A percentile compares a stretch with the other conserved stretches of the same genome.
phyloP scores from a whole-genome alignment of 2,329 filamentous ascomycete genomes.

The Paecilomyces sp. region DNA sequence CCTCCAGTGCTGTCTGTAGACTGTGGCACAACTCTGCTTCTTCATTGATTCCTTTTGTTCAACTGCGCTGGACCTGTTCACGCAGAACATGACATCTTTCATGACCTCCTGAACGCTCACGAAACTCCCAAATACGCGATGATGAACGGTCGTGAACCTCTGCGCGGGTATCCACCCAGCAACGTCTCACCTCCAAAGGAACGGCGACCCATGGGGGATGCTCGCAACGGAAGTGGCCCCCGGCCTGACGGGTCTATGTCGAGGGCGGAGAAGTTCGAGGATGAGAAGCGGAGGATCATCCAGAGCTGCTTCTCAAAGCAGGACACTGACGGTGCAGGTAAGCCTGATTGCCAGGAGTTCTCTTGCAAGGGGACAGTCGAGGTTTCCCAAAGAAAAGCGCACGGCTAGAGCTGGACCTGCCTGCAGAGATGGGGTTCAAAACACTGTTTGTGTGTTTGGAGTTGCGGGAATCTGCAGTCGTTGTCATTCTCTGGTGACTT shows the following conservation, averaged over 20 bases:
- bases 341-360: constrained; percentile 28
- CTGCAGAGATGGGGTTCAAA: not conserved
- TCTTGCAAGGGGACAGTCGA: not conserved
- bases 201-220: constrained; percentile 24
- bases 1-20: not conserved
- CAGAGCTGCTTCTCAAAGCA: constrained; percentile 91
- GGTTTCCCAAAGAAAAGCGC: not conserved
- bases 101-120: constrained; percentile 17
- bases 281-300: constrained; percentile 91
- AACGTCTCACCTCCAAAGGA: constrained; percentile 22
- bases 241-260: constrained; percentile 26
- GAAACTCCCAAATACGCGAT: constrained; percentile 14
- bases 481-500: not conserved
- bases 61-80: constrained; percentile 7
- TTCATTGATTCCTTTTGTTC: constrained; percentile 5
- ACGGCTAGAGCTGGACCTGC: not conserved
- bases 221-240: constrained; percentile 22
- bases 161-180: constrained; percentile 23
- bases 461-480: not conserved
- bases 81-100: constrained; percentile 24
- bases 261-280: constrained; percentile 81
- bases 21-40: not conserved
- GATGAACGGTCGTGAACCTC: constrained; percentile 32
- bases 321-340: constrained; percentile 79
- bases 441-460: not conserved